Conservation (phyloP, 2,329 filamentous ascomycete species). For the Xylariaceae sp. region DNA sequence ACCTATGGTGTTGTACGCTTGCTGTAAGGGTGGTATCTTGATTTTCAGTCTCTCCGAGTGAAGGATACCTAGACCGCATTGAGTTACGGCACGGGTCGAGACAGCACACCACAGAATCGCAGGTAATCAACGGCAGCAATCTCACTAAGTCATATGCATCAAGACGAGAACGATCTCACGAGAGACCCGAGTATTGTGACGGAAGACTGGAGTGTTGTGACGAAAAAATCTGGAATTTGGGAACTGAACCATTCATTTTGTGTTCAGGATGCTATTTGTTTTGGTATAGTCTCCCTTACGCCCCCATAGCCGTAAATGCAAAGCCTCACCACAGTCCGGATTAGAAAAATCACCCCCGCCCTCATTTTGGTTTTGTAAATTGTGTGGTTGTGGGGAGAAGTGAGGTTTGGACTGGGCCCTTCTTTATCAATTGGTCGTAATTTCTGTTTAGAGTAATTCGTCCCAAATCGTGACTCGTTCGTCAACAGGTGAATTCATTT, state of each 20-base stretch:
- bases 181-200: too few relatives aligned
- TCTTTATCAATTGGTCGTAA: too few relatives aligned
- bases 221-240: slow-evolving; percentile 12
- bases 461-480: slow-evolving; percentile 29
- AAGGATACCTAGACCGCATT: too few relatives aligned
- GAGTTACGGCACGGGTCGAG: too few relatives aligned
- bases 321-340: slow-evolving; percentile 43
- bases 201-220: too few relatives aligned
- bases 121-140: too few relatives aligned
- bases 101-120: too few relatives aligned
- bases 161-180: not conserved
- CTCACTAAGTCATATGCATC: too few relatives aligned
- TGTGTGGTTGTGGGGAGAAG: slow-evolving; percentile 22
- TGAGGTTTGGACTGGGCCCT: slow-evolving; percentile 12
- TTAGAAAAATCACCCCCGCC: slow-evolving; percentile 24
- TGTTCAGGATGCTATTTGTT: slow-evolving; percentile 45
- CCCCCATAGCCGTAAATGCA: slow-evolving; percentile 49
- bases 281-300: slow-evolving; percentile 48
- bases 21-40: too few relatives aligned
- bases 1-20: too few relatives aligned
- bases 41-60: too few relatives aligned
- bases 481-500: slow-evolving; percentile 25
- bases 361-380: slow-evolving; percentile 7
- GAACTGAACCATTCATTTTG: slow-evolving; percentile 33
- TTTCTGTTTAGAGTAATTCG: slow-evolving; percentile 3